phyloP scores from a whole-genome alignment of 1,284 basidiomycete species.

The Mycena sp. region DNA sequence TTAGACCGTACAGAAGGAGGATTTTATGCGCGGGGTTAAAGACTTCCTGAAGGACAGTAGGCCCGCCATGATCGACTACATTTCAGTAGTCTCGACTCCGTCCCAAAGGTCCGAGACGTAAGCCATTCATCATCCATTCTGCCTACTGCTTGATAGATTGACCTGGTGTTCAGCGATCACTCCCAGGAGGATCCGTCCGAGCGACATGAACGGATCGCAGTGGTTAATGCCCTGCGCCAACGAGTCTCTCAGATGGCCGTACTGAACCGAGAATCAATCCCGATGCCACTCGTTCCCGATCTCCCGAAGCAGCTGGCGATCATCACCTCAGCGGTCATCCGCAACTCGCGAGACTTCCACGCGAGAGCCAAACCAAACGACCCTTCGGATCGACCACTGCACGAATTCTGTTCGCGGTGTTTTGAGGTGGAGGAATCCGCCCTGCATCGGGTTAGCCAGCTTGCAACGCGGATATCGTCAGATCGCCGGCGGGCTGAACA shows the following conservation, averaged over 20 bases:
- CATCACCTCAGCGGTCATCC: constrained; percentile 78
- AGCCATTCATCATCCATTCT: background rate
- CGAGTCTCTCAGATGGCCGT: constrained; percentile 62
- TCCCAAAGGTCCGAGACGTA: constrained; percentile 34
- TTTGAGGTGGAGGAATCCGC: constrained; percentile 81
- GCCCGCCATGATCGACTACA: constrained; percentile 80
- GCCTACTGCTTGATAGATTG: background rate
- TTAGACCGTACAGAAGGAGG: constrained; percentile 75
- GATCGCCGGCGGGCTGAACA: constrained; percentile 45
- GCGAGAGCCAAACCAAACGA: constrained; percentile 45
- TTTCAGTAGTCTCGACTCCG: constrained; percentile 74
- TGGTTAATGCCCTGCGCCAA: constrained; percentile 66
- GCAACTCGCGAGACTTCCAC: constrained; percentile 58
- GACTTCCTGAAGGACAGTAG: constrained; percentile 70
- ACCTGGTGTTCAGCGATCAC: constrained; percentile 27
- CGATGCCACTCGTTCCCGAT: constrained; percentile 76
- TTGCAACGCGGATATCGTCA: constrained; percentile 57
- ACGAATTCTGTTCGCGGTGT: constrained; percentile 69
- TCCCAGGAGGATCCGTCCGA: constrained; percentile 45
- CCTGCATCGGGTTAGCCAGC: constrained; percentile 63
- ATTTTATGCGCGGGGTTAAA: constrained; percentile 78
- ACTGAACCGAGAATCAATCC: constrained; percentile 76
- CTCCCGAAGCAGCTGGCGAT: constrained; percentile 78
- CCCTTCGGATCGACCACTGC: constrained; percentile 47
- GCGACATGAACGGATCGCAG: constrained; percentile 62